These are phyloP conservation scores for Pholiota adiposa DNA, from an alignment of 1,284 basidiomycete genomes.

Conservation along the genomic window DNA sequence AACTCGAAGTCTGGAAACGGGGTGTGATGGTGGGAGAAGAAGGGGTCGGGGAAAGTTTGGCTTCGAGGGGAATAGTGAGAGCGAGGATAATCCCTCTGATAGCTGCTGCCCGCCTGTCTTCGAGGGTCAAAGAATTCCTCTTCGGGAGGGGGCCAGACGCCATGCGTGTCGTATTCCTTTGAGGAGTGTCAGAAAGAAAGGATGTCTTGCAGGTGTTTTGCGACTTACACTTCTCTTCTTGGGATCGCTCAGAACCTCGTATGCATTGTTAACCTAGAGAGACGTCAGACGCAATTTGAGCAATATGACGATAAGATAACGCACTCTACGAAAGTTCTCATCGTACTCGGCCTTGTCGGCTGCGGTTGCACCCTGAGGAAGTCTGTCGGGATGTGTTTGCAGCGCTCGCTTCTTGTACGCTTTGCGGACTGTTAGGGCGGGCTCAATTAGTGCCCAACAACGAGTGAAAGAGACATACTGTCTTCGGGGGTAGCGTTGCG, in stretches of 20 bases:
- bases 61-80: conserved; percentile 32
- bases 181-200: conserved; percentile 3
- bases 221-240: conserved; percentile 44
- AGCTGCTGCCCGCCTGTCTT: conserved; percentile 27
- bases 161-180: conserved; percentile 69
- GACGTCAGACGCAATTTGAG: not conserved
- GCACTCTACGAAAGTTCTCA: conserved; percentile 50
- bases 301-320: not conserved
- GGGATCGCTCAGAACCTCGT: conserved; percentile 52
- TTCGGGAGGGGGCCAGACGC: conserved; percentile 72
- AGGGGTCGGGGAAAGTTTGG: conserved; percentile 38
- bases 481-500: conserved; percentile 46
- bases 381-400: conserved; percentile 61
- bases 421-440: conserved; percentile 51
- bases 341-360: conserved; percentile 45
- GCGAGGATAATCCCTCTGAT: conserved; percentile 30
- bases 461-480: conserved; percentile 36
- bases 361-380: conserved; percentile 41
- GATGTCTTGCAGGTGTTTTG: not conserved
- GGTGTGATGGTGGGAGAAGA: conserved; percentile 31
- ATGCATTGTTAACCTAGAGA: conserved; percentile 55
- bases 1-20: conserved; percentile 46
- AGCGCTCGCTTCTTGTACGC: conserved; percentile 65
- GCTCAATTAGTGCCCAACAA: conserved; percentile 5
- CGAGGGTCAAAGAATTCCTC: conserved; percentile 27